Percentiles rank a stretch among this genome's conserved stretches.
These are phyloP conservation scores for Arthrobotrys entomopaga DNA, from an alignment of 2,329 filamentous ascomycete genomes.

Conservation along the genomic window DNA sequence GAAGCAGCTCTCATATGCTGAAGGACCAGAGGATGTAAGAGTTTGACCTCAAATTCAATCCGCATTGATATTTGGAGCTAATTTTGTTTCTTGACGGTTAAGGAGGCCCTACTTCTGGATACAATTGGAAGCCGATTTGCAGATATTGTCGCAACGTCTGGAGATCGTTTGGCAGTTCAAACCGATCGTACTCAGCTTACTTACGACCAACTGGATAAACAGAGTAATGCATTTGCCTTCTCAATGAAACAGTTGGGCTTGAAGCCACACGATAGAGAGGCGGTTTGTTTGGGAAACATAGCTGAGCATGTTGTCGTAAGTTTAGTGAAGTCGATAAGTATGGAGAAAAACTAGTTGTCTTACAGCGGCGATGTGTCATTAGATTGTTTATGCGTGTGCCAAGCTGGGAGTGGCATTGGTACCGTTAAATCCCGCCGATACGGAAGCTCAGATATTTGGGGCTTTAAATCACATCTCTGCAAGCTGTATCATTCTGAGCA, in stretches of 20 bases:
- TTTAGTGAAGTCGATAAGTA: conserved; percentile 61
- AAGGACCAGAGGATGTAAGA: too few relatives aligned
- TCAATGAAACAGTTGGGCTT: conserved; percentile 77
- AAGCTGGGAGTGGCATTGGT: conserved; percentile 88
- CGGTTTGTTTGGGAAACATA: conserved; percentile 87
- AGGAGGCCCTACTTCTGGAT: conserved; percentile 13
- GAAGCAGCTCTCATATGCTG: too few relatives aligned
- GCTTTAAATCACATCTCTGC: conserved; percentile 80
- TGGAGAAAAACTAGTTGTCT: not conserved
- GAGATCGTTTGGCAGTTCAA: conserved; percentile 67
- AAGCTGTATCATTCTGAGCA: conserved; percentile 79
- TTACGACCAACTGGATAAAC: conserved; percentile 77
- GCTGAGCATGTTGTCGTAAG: conserved; percentile 80
- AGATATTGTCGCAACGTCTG: not conserved
- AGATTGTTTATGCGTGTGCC: conserved; percentile 74
- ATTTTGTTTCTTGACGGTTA: too few relatives aligned
- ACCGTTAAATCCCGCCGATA: conserved; percentile 92
- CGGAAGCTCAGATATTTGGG: conserved; percentile 77
- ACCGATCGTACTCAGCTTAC: conserved; percentile 74
- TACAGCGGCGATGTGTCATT: not conserved
- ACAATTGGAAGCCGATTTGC: conserved; percentile 13
- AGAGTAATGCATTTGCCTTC: conserved; percentile 78
- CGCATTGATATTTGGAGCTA: too few relatives aligned
- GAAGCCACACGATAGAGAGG: conserved; percentile 82
- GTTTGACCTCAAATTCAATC: too few relatives aligned